Evolutionary conservation across 164 flowering plant genomes (phyloP).

Genomic region (Magnolia changhungtana): DNA sequence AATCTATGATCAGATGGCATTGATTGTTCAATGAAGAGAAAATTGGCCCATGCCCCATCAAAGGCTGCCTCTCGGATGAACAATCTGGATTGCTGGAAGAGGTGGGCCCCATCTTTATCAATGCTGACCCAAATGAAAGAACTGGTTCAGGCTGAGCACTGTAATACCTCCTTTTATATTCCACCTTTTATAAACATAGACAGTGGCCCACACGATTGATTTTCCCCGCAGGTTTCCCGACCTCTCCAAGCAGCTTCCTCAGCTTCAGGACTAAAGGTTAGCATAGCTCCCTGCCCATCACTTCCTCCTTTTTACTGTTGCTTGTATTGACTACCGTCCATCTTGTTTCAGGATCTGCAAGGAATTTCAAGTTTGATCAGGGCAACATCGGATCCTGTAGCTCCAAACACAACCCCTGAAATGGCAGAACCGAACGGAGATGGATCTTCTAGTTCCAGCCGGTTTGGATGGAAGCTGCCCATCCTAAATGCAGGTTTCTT

Average conservation of each 20-base stretch:
- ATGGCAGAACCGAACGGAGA: conserved; percentile 26
- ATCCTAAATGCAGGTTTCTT: conserved; percentile 25
- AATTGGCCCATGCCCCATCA: too few relatives aligned
- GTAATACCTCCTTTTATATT: too few relatives aligned
- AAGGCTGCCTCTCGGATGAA: too few relatives aligned
- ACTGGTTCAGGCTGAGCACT: too few relatives aligned
- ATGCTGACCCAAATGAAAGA: not conserved
- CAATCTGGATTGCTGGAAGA: not conserved
- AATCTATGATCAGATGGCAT: too few relatives aligned
- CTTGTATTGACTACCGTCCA: not conserved
- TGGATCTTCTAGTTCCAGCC: conserved; percentile 29
- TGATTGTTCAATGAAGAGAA: too few relatives aligned
- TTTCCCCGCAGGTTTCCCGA: conserved; percentile 22
- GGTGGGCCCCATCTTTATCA: not conserved
- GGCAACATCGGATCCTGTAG: conserved; percentile 13
- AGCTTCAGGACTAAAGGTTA: conserved; percentile 40
- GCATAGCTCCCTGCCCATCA: not conserved
- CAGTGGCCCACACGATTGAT: not conserved
- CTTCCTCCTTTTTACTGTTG: too few relatives aligned
- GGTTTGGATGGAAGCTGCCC: conserved; percentile 28
- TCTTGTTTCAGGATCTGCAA: conserved; percentile 28
- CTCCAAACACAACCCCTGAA: conserved; percentile 13
- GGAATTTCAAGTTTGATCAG: conserved; percentile 25
- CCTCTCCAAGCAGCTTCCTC: conserved; percentile 22
- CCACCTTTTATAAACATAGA: too few relatives aligned